These are phyloP conservation scores for Paxillus involutus DNA, from an alignment of 768 basidiomycete species.

Conservation along the genomic window DNA sequence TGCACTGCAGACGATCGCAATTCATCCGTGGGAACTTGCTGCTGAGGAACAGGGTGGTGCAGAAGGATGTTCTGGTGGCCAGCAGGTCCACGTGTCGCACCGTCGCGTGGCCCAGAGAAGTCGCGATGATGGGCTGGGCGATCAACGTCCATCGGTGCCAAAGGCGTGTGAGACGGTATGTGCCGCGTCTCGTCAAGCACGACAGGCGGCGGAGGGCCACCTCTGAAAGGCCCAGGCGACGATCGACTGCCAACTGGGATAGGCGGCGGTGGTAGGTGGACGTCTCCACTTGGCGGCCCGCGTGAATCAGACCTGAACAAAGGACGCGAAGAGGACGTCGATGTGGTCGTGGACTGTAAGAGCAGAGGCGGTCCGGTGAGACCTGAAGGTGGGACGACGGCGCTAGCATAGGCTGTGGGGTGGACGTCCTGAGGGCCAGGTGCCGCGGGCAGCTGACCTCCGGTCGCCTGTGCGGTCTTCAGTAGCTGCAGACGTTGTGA, in stretches of 20 bases:
- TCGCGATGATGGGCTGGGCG: constrained; percentile 57
- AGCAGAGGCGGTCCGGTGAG: constrained; percentile 68
- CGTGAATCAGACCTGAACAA: constrained; percentile 68
- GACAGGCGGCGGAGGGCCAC: constrained; percentile 81
- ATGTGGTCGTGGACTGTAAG: constrained; percentile 44
- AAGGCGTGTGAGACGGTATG: constrained; percentile 59
- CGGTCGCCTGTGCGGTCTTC: constrained; percentile 75
- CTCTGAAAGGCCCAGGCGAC: constrained; percentile 75
- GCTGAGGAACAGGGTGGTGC: constrained; percentile 69
- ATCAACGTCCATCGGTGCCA: constrained; percentile 79
- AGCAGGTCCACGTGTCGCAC: constrained; percentile 47
- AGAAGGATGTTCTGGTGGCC: constrained; percentile 58
- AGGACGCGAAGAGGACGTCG: constrained; percentile 30
- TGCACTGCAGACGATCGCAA: constrained; percentile 41
- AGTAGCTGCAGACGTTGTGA: constrained; percentile 77
- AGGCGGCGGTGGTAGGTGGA: constrained; percentile 61
- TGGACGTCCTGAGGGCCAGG: constrained; percentile 96
- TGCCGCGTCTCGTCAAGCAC: constrained; percentile 77
- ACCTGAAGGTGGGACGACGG: constrained; percentile 69
- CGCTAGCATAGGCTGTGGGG: constrained; percentile 88
- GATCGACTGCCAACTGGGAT: constrained; percentile 46
- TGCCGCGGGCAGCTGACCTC: constrained; percentile 76
- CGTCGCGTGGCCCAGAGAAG: constrained; percentile 50
- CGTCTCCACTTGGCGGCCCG: constrained; percentile 43
- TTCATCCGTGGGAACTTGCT: constrained; percentile 53